Base-by-base conservation (phyloP, 768 basidiomycete genomes). In the Coprinopsis sp. region DNA sequence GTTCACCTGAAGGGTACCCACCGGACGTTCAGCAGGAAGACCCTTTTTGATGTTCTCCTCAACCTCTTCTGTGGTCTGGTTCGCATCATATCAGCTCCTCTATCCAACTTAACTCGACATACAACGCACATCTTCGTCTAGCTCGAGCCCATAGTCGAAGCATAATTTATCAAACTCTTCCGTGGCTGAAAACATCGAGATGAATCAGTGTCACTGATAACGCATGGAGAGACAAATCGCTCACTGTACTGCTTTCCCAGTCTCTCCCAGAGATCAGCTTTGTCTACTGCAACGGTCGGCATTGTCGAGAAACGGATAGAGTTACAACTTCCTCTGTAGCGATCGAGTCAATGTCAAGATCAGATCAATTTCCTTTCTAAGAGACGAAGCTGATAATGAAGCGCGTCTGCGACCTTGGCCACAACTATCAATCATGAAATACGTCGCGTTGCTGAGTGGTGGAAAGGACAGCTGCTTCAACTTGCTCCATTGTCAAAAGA, bases 401-500 rank as follows among this genome's bases (percentile, higher is more conserved):
- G 11, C 36, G 25, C 25, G 42, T 46, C 42, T 47, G 37, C 22
- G 47, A 33, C n/a, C n/a, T n/a, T n/a, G n/a, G n/a, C 47, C 39
- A 25, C 37, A 31, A n/a, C n/a, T n/a, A n/a, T n/a, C n/a, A 12
- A 53, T 48, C 38, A 94, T 95, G 91, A 91, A 92, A 69, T 91
- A 91, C 64, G 81, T 98, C 60, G 95, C 86, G 2, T 70, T 99
- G 48, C 82, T 99, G 52, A 97, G 94, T 49, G 96, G 96, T 30
- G 96, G 96, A 24, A 99, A 99, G 67, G 96, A 99, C 67, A 91
- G 88, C 63, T 93, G 91, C 72, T 98, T 84, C 76, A 97, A 95
- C 59, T 79, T 98, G 33, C 65, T 91, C 10, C 94, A 98, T 66
- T 95, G 92, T 60, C 68, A 78, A 38, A 73, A 76, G 49, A 91